phyloP scores from a whole-genome alignment of 75 land plant genomes.

The Cunninghamia lanceolata region DNA sequence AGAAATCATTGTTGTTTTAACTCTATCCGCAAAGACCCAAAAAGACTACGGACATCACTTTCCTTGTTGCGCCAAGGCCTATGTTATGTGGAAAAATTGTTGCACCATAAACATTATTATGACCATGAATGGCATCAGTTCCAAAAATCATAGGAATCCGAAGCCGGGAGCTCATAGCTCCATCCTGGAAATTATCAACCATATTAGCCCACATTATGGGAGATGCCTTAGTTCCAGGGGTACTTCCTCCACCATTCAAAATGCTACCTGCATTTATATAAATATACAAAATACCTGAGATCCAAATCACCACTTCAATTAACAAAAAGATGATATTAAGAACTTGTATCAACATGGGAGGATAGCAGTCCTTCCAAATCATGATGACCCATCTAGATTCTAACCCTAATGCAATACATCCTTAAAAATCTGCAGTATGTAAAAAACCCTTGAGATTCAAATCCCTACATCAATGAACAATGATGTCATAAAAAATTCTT shows the following conservation, averaged over 20 bases:
- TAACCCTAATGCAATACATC: neutral
- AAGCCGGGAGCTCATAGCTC: slow-evolving; percentile 29
- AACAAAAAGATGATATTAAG: neutral
- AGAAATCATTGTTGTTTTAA: neutral
- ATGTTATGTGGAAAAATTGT: slow-evolving; percentile 63
- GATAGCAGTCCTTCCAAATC: neutral
- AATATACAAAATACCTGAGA: neutral
- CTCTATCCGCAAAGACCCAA: neutral
- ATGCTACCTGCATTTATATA: slow-evolving; percentile 58
- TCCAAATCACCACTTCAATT: neutral
- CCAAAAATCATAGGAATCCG: slow-evolving; percentile 60
- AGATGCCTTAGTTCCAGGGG: slow-evolving; percentile 47
- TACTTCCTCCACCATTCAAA: slow-evolving; percentile 85
- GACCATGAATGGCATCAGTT: slow-evolving; percentile 62
- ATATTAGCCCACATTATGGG: slow-evolving; percentile 40
- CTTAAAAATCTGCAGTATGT: neutral
- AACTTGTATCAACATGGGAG: neutral
- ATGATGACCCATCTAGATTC: neutral
- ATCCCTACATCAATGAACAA: neutral
- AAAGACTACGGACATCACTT: neutral
- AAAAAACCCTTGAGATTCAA: neutral
- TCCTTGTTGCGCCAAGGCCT: slow-evolving; percentile 58
- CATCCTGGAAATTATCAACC: slow-evolving; percentile 42
- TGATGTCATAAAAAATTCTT: neutral
- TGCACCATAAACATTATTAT: slow-evolving; percentile 55